A percentile compares a stretch with the other conserved stretches of the same genome.
phyloP scores from a whole-genome alignment of 768 basidiomycete species.

The Boletus bicolor region DNA sequence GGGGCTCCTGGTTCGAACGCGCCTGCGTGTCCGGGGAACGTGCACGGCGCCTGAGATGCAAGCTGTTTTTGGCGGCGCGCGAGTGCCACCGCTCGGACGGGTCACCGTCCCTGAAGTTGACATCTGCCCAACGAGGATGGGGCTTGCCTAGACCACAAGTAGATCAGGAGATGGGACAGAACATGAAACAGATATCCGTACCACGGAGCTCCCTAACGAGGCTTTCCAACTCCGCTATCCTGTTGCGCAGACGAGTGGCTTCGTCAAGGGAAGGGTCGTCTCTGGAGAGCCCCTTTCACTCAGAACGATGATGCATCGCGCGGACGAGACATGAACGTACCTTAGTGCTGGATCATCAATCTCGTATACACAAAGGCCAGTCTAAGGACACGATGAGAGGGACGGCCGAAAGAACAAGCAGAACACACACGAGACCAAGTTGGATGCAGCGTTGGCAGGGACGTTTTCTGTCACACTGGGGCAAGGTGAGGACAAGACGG shows the following conservation, averaged over 20 bases:
- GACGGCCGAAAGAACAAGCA: not conserved
- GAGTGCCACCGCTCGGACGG: constrained; percentile 86
- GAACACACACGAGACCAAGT: constrained; percentile 66
- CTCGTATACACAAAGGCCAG: constrained; percentile 92
- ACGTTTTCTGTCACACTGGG: constrained; percentile 81
- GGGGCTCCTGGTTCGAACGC: constrained; percentile 35
- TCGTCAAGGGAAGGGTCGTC: constrained; percentile 89
- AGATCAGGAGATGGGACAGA: constrained; percentile 8
- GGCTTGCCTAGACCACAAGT: constrained; percentile 59
- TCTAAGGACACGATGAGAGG: constrained; percentile 41
- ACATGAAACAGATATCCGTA: constrained; percentile 31
- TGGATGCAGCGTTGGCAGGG: constrained; percentile 91
- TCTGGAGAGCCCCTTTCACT: constrained; percentile 36
- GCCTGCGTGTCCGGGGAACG: constrained; percentile 36
- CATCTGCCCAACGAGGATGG: constrained; percentile 83
- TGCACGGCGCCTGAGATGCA: constrained; percentile 41
- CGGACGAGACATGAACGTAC: constrained; percentile 34
- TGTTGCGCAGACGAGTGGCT: constrained; percentile 75
- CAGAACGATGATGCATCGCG: not conserved
- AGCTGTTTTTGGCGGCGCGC: constrained; percentile 65
- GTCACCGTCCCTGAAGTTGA: constrained; percentile 74
- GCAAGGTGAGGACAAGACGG: constrained; percentile 5
- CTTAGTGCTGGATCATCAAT: constrained; percentile 84
- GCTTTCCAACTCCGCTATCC: constrained; percentile 91
- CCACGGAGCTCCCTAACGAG: constrained; percentile 86